phyloP scores from a whole-genome alignment of 164 flowering plant genomes.

The Chloranthus sessilifolius region DNA sequence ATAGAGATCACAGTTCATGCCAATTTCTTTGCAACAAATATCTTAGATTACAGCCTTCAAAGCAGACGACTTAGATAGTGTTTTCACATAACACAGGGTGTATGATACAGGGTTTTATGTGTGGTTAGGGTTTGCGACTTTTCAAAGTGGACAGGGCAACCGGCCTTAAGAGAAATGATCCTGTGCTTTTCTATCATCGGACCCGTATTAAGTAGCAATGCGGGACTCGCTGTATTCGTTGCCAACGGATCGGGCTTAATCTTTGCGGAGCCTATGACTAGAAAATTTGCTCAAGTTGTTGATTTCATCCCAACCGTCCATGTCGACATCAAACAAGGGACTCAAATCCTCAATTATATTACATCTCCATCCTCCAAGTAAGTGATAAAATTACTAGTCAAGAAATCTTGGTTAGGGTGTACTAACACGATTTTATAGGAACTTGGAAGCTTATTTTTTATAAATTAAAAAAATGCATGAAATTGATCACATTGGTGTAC shows the following conservation, averaged over 20 bases:
- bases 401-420: no score
- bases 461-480: no score
- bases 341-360: constrained; percentile 30
- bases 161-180: constrained; percentile 30
- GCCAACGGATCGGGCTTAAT: constrained; percentile 46
- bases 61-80: no score
- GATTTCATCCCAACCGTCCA: constrained; percentile 45
- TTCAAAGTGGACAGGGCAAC: constrained; percentile 18
- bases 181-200: constrained; percentile 57
- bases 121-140: constrained; percentile 29
- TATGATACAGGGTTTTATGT: no score
- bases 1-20: no score
- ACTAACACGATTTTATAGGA: no score
- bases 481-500: no score
- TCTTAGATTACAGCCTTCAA: no score
- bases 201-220: constrained; percentile 14
- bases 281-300: constrained; percentile 27
- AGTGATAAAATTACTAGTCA: no score
- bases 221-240: constrained; percentile 27
- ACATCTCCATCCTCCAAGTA: constrained; percentile 23
- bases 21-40: no score
- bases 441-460: no score
- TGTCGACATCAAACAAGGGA: constrained; percentile 44
- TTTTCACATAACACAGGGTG: no score
- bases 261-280: constrained; percentile 33